Base-by-base conservation (phyloP, 2,329 filamentous ascomycete species). In the Colletotrichum gigasporum region DNA sequence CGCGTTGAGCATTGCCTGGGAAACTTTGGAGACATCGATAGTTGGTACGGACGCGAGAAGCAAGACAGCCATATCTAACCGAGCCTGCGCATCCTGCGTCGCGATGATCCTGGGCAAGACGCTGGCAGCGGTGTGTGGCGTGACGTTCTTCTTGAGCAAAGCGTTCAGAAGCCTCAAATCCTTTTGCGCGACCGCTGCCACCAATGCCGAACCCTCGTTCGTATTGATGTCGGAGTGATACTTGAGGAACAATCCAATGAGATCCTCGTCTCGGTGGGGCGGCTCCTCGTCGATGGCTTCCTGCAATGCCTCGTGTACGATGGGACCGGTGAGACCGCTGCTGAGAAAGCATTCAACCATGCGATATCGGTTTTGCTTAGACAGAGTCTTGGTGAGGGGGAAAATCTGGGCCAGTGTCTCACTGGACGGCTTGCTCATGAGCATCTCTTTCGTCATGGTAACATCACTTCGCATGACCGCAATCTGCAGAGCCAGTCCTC, bases 211-310 rank as follows among this genome's bases (percentile, higher is more conserved):
- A 0, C 85, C 84, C 24, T 83, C 80, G 41, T 83, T 82, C 56
- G 83, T 84, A 66, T 86, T 87, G 35, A 86, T 79, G 48, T 87
- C 85, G 4, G 83, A 83, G 12, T 83, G 81, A 63, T 85, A 76
- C 2, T 79, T 76, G 5, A 89, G 74, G 3, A 88, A 73, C 4
- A 88, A 76, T 6, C 79, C 77, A 56, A 89, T 84, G 10, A 89
- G 73, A 2, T 78, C 76, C 41, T 83, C 79, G 37, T 88, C 86
- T 35, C 84, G 77, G 39, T 78, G 75, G 0, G 80, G 78, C 1
- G 78, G 76, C 11, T 80, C 76, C 41, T 86, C 82, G 12, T 80
- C 78, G 41, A 88, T 82, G n/a, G 83, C 82, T 22, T 82, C 79
- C 62, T 87, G 82, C 2, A 88, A 70, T 2, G 84, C 83, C 0